A percentile compares a stretch with the other conserved stretches of the same genome.
Conservation (phyloP, 208 protist genomes). For the Wallacemonas sp. region DNA sequence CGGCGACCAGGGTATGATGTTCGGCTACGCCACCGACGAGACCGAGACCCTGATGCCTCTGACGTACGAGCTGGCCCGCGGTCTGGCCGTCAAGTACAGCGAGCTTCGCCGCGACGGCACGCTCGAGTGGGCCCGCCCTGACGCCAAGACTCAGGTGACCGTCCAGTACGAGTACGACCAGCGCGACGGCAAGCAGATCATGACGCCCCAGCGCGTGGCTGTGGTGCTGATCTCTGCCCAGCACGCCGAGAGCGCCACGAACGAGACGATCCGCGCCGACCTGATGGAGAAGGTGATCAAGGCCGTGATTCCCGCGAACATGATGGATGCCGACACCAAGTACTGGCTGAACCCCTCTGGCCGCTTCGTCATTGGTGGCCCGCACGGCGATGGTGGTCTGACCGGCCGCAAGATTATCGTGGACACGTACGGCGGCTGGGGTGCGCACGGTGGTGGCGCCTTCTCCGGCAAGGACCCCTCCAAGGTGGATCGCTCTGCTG, state of each 20-base stretch:
- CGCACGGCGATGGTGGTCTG: slow-evolving; percentile 98
- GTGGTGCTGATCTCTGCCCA: slow-evolving; percentile 99
- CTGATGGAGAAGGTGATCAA: slow-evolving; percentile 97
- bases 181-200: slow-evolving; percentile 76
- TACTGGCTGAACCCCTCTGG: slow-evolving; percentile 99
- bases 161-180: slow-evolving; percentile 97
- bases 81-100: slow-evolving; percentile 94
- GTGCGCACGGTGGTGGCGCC: slow-evolving; percentile 99
- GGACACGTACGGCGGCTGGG: slow-evolving; percentile 99
- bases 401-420: slow-evolving; percentile 99
- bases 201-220: slow-evolving; percentile 95
- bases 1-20: slow-evolving; percentile 99
- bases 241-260: slow-evolving; percentile 95
- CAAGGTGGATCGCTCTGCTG: slow-evolving; percentile 99
- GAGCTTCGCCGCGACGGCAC: slow-evolving; percentile 95
- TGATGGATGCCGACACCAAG: slow-evolving; percentile 95
- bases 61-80: slow-evolving; percentile 95
- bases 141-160: slow-evolving; percentile 99
- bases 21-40: slow-evolving; percentile 99
- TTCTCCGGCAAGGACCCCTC: slow-evolving; percentile 99
- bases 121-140: slow-evolving; percentile 96
- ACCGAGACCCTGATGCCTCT: slow-evolving; percentile 98
- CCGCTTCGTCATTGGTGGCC: slow-evolving; percentile 99
- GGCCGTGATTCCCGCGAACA: slow-evolving; percentile 92
- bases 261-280: slow-evolving; percentile 93